Evolutionary conservation across 352 stramenopile species (phyloP).

Genomic region (Globisporangium cederbergense): DNA sequence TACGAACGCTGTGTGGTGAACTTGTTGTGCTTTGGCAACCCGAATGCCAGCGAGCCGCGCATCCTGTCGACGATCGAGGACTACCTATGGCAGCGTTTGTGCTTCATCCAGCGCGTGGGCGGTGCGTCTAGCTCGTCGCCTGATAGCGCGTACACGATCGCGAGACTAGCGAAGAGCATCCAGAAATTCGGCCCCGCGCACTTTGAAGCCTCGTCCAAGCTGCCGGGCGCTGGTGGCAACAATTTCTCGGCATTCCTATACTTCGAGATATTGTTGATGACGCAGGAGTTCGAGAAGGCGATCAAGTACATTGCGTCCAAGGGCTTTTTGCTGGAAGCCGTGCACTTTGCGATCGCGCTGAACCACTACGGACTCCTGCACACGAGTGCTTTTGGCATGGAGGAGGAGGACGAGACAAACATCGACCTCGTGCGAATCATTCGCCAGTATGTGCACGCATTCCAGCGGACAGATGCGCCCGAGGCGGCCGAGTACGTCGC

Average conservation of each 20-base stretch:
- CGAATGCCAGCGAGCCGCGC: slow-evolving; percentile 68
- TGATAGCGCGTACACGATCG: slow-evolving; percentile 64
- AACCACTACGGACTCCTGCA: slow-evolving; percentile 74
- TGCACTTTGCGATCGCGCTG: slow-evolving; percentile 77
- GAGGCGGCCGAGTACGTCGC: slow-evolving; percentile 83
- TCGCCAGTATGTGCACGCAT: slow-evolving; percentile 82
- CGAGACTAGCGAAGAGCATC: slow-evolving; percentile 62
- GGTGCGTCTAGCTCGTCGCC: slow-evolving; percentile 28
- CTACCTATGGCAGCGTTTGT: slow-evolving; percentile 83
- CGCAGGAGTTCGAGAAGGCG: slow-evolving; percentile 77
- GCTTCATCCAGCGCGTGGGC: slow-evolving; percentile 61
- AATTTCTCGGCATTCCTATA: slow-evolving; percentile 68
- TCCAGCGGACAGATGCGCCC: slow-evolving; percentile 70
- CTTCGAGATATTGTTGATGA: slow-evolving; percentile 78
- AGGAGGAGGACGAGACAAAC: slow-evolving; percentile 58
- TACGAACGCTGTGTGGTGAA: slow-evolving; percentile 84
- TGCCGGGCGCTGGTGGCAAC: slow-evolving; percentile 25
- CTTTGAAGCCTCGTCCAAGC: slow-evolving; percentile 50
- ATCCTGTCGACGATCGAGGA: slow-evolving; percentile 83
- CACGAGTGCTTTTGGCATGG: slow-evolving; percentile 48
- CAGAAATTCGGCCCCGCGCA: slow-evolving; percentile 70
- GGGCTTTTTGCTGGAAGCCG: slow-evolving; percentile 71
- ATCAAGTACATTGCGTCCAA: slow-evolving; percentile 80
- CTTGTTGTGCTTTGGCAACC: slow-evolving; percentile 70
- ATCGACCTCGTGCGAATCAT: slow-evolving; percentile 72